A percentile compares a stretch with the other conserved stretches of the same genome.
These are phyloP conservation scores for Fusarium begoniae DNA, from an alignment of 2,329 filamentous ascomycete genomes.

Conservation along the genomic window DNA sequence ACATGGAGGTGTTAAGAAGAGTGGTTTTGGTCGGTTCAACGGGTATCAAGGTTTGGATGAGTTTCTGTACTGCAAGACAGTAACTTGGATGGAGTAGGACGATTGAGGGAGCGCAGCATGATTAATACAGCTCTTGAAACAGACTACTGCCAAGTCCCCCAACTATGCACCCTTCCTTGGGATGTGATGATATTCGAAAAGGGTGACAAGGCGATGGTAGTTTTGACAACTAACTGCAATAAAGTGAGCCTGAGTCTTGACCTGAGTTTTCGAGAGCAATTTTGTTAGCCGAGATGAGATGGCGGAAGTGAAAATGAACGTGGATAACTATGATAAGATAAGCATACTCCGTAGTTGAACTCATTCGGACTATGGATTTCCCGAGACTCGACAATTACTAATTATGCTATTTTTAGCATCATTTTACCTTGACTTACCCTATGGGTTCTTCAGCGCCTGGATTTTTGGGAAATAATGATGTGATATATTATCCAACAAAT, in stretches of 20 bases:
- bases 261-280: neutral
- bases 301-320: neutral
- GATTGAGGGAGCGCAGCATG: neutral
- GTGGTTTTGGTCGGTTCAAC: neutral
- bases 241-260: neutral
- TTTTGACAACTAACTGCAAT: too few species aligned
- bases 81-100: neutral
- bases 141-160: too few species aligned
- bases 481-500: neutral
- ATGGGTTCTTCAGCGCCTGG: accelerated
- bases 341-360: neutral
- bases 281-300: neutral
- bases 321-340: neutral
- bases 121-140: neutral
- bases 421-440: neutral
- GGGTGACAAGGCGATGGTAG: neutral
- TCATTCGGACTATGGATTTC: neutral
- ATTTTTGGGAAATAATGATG: neutral
- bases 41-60: neutral
- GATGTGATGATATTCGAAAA: neutral
- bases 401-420: neutral
- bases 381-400: neutral
- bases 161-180: neutral
- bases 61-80: neutral
- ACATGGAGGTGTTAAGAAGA: neutral